These are phyloP conservation scores for Fraxinus angustifolia DNA, from an alignment of 305 asterid species.

Conservation along the genomic window DNA sequence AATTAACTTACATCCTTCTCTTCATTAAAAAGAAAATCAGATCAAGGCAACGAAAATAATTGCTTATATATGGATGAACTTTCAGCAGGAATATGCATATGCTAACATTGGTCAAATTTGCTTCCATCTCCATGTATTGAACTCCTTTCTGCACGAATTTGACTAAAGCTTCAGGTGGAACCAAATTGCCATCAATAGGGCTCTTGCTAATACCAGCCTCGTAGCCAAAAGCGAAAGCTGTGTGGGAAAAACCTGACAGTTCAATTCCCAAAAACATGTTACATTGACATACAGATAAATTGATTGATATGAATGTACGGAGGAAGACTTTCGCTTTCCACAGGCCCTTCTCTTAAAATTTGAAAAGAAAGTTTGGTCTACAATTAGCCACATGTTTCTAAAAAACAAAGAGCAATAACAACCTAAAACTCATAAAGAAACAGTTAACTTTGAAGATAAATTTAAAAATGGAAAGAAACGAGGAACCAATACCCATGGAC, in stretches of 20 bases:
- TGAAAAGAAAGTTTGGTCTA: not conserved
- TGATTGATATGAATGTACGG: not conserved
- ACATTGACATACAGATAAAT: not conserved
- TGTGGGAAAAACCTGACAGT: constrained; percentile 27
- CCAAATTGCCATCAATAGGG: constrained; percentile 29
- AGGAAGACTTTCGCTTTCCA: not conserved
- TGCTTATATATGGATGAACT: not conserved
- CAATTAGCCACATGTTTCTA: too few species aligned
- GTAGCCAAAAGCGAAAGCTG: constrained; percentile 38
- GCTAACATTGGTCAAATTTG: constrained; percentile 41
- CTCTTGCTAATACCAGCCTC: constrained; percentile 36
- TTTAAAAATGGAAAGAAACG: too few species aligned
- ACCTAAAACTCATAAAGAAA: too few species aligned
- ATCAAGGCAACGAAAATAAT: not conserved
- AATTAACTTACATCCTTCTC: not conserved
- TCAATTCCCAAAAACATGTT: not conserved
- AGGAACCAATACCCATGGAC: not conserved
- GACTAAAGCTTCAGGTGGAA: constrained; percentile 44
- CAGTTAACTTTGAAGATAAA: too few species aligned
- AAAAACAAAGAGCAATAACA: too few species aligned
- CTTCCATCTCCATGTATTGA: constrained; percentile 45
- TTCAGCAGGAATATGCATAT: constrained; percentile 18
- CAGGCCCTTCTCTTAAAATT: not conserved
- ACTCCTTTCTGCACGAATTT: constrained; percentile 43
- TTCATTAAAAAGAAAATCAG: not conserved